phyloP scores from a whole-genome alignment of 2,329 filamentous ascomycete genomes.

The Clonostachys sp. region DNA sequence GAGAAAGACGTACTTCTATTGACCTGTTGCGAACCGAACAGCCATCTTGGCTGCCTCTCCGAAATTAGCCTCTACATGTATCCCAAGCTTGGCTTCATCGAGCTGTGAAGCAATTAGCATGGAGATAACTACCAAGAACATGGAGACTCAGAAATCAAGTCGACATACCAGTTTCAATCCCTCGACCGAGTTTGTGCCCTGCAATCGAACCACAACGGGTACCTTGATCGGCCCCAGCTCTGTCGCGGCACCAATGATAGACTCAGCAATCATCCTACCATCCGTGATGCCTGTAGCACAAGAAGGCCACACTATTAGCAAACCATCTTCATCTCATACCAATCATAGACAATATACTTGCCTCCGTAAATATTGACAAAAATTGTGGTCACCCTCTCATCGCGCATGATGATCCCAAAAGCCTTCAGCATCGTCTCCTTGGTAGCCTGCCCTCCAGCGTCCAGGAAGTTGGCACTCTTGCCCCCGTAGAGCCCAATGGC shows the following conservation, averaged over 20 bases:
- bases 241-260: slow-evolving; percentile 34
- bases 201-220: slow-evolving; percentile 39
- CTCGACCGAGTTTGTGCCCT: slow-evolving; percentile 38
- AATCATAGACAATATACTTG: slow-evolving; percentile 7
- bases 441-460: slow-evolving; percentile 86
- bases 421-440: slow-evolving; percentile 72
- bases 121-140: neutral
- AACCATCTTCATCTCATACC: neutral
- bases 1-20: neutral
- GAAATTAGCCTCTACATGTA: slow-evolving; percentile 32
- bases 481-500: slow-evolving; percentile 66
- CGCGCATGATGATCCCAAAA: slow-evolving; percentile 69
- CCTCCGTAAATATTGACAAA: slow-evolving; percentile 53
- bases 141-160: neutral
- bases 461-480: slow-evolving; percentile 75
- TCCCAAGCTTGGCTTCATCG: slow-evolving; percentile 22
- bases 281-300: slow-evolving; percentile 33
- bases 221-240: slow-evolving; percentile 28
- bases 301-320: neutral
- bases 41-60: slow-evolving; percentile 24
- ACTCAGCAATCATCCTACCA: slow-evolving; percentile 46
- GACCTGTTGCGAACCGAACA: slow-evolving; percentile 19
- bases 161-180: slow-evolving; percentile 32
- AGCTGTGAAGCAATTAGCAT: slow-evolving; percentile 15
- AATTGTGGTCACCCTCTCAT: slow-evolving; percentile 65